Evolutionary conservation across 1,284 basidiomycete genomes (phyloP).

Genomic region (Irpex rosettiformis): DNA sequence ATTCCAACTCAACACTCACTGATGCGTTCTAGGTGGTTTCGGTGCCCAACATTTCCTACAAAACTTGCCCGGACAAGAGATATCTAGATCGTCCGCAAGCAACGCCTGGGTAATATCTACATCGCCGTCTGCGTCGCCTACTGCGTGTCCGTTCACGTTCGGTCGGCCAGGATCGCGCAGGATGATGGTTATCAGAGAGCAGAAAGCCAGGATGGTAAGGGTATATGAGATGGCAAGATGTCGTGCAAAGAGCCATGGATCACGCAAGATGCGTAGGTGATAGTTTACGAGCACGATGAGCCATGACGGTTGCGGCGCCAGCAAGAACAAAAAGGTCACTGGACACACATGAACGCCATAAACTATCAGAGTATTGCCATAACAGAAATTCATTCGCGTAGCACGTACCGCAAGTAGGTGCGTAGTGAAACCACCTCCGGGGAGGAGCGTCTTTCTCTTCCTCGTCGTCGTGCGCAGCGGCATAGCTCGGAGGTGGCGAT

Average conservation of each 20-base stretch:
- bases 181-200: constrained; percentile 68
- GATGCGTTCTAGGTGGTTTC: constrained; percentile 83
- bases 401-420: constrained; percentile 51
- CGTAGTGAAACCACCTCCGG: constrained; percentile 55
- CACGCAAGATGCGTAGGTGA: constrained; percentile 52
- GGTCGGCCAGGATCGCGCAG: constrained; percentile 68
- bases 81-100: constrained; percentile 48
- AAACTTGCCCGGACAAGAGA: constrained; percentile 54
- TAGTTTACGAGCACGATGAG: constrained; percentile 63
- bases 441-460: constrained; percentile 41
- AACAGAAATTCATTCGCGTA: not conserved
- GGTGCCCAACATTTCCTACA: constrained; percentile 74
- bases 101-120: constrained; percentile 60
- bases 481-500: constrained; percentile 18
- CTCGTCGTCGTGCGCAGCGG: constrained; percentile 27
- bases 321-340: constrained; percentile 58
- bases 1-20: constrained; percentile 31
- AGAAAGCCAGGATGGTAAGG: constrained; percentile 63
- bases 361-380: not conserved
- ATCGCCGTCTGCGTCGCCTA: constrained; percentile 39
- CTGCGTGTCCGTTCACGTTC: constrained; percentile 24
- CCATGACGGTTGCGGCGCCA: constrained; percentile 71
- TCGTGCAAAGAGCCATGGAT: constrained; percentile 41
- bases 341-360: constrained; percentile 9
- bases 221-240: constrained; percentile 58